Base-by-base conservation (phyloP, 2,329 filamentous ascomycete species). In the Aureobasidium subglaciale region DNA sequence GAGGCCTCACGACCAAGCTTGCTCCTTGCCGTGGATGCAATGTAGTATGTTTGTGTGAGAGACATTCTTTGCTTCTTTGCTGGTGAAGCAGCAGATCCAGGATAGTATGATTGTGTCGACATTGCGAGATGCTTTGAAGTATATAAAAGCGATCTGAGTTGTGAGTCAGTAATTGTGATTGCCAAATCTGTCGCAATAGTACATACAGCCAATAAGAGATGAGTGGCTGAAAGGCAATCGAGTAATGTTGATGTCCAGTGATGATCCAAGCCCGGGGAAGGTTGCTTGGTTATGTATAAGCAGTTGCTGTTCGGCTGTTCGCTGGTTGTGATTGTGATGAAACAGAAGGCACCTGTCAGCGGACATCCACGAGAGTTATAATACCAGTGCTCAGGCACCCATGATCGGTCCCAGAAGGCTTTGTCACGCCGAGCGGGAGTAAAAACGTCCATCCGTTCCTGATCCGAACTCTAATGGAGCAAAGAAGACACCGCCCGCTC, bases 21-120 rank as follows among this genome's bases (percentile, higher is more conserved):
- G 66, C 86, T 87, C 72, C 93, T 85, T 70, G 93, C 93, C 75
- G 91, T 92, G 80, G 96, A 91, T 71, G 93, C 93, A 67, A 97
- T 87, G 78, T 90, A 96, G 86, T 97, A 99, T 60, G 92, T 97
- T 76, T 96, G 90, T 25, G 92, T 95, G 77, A 97, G 87, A 71
- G 88, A 95, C 93, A 97, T 97, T 76, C 87, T 91, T 75, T 90
- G 88, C 77, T 87, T 76, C 71, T 76, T 76, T 60, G 72, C 69
- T 56, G 74, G 71, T 64, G 67, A 72, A 59, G 64, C 71, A 69
- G 70, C 70, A 63, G 50, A 70, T 70, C 66, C 72, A 71, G 54
- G 70, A 61, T 76, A 75, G 58, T 66, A 63, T 46, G 70, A 68
- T 69, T 78, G 74, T 46, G 58, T 59, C 42, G 58, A 59, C 55